Evolutionary conservation across 116 monocot genomes (phyloP).

Genomic region (Posidonia oceanica): DNA sequence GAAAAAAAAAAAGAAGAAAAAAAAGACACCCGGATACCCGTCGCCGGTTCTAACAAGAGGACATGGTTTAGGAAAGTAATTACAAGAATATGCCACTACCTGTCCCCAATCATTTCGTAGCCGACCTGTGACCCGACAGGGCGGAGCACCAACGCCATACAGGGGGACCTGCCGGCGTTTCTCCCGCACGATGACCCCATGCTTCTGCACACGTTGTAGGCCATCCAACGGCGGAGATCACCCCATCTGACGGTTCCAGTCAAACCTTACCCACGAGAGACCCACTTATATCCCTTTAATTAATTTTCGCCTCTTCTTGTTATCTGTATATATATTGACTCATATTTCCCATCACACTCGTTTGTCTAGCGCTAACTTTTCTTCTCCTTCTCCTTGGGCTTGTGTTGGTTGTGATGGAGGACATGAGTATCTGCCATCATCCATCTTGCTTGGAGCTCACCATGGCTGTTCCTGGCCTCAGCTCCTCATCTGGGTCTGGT

Average conservation of each 20-base stretch:
- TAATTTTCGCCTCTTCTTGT: no score
- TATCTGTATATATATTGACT: no score
- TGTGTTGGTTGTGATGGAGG: neutral
- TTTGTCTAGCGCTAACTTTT: no score
- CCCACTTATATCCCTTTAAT: no score
- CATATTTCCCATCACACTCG: neutral
- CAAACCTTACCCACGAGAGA: neutral
- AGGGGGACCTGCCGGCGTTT: slow-evolving; percentile 7
- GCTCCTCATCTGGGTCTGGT: slow-evolving; percentile 34
- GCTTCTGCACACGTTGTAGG: neutral
- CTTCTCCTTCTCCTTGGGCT: neutral
- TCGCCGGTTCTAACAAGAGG: no score
- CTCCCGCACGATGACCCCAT: slow-evolving; percentile 6
- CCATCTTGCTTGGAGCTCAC: slow-evolving; percentile 37
- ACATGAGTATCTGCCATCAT: neutral
- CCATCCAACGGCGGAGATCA: neutral
- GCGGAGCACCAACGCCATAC: neutral
- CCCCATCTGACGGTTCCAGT: neutral
- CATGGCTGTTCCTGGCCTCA: slow-evolving; percentile 41
- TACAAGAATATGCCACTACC: neutral
- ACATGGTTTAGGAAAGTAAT: no score
- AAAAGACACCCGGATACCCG: no score
- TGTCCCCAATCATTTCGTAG: slow-evolving; percentile 4
- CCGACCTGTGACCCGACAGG: slow-evolving; percentile 6
- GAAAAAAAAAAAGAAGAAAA: no score